Percentiles rank a stretch among this genome's conserved stretches.
These are phyloP conservation scores for Globisporangium nunn DNA, from an alignment of 352 stramenopile species.

Conservation along the genomic window DNA sequence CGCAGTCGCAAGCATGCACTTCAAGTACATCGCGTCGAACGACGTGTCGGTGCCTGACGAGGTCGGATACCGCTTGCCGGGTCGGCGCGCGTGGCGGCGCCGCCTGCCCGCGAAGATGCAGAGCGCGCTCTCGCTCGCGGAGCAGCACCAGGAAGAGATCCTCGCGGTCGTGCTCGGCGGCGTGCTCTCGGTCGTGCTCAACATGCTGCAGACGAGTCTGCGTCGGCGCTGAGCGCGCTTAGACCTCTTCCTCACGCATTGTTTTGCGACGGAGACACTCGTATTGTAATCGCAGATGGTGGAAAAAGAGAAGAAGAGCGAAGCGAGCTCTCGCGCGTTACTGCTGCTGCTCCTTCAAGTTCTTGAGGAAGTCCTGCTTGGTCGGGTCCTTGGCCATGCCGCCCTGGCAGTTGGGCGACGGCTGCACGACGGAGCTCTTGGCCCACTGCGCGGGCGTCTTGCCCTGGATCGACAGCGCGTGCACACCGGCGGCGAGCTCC, in stretches of 20 bases:
- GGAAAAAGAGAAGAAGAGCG: no score
- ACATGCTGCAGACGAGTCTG: conserved; percentile 57
- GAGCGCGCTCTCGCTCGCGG: conserved; percentile 29
- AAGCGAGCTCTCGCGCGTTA: neutral
- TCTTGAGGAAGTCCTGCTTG: conserved; percentile 58
- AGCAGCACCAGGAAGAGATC: conserved; percentile 73
- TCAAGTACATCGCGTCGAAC: conserved; percentile 59
- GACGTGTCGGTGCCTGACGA: conserved; percentile 54
- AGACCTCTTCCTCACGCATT: no score
- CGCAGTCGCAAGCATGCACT: conserved; percentile 59
- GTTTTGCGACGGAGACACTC: no score
- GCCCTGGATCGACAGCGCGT: conserved; percentile 93
- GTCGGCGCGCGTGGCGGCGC: conserved; percentile 30
- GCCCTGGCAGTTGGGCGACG: conserved; percentile 65
- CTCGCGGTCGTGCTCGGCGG: conserved; percentile 58
- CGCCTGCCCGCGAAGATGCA: conserved; percentile 32
- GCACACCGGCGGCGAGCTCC: conserved; percentile 83
- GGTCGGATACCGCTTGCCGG: conserved; percentile 27
- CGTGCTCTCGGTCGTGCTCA: conserved; percentile 65
- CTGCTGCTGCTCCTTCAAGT: conserved; percentile 16
- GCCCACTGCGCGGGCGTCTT: conserved; percentile 92
- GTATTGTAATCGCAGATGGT: no score
- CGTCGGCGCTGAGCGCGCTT: conserved; percentile 23
- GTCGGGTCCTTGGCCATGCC: conserved; percentile 65
- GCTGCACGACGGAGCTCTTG: conserved; percentile 36